A percentile compares a stretch with the other conserved stretches of the same genome.
Evolutionary conservation across 768 basidiomycete genomes (phyloP).

Genomic region (Ramaria sp.): DNA sequence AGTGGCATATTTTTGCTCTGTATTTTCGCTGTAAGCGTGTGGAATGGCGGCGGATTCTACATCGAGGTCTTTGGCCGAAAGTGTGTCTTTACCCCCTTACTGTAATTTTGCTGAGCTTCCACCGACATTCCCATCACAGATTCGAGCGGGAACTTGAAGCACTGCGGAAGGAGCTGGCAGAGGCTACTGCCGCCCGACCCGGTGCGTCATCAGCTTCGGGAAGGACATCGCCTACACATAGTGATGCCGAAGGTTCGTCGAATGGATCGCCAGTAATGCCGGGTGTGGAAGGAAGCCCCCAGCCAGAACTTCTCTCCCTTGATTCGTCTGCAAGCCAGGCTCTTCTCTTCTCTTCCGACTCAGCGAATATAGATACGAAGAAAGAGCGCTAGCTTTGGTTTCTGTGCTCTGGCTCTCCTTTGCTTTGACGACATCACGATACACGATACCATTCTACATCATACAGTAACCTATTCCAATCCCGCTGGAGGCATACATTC

Average conservation of each 20-base stretch:
- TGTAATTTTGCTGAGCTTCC: slow-evolving; percentile 5
- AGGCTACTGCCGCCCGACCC: slow-evolving; percentile 33
- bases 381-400: too few relatives aligned
- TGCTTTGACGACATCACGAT: too few relatives aligned
- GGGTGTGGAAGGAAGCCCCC: slow-evolving; percentile 24
- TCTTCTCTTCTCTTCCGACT: too few relatives aligned
- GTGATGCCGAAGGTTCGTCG: slow-evolving; percentile 18
- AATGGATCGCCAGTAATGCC: slow-evolving; percentile 11
- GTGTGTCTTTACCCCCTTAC: slow-evolving; percentile 36
- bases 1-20: slow-evolving; percentile 66
- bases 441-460: neutral
- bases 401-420: too few relatives aligned
- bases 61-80: slow-evolving; percentile 96
- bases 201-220: slow-evolving; percentile 13
- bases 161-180: slow-evolving; percentile 81
- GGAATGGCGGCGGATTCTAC: slow-evolving; percentile 95
- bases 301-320: slow-evolving; percentile 14
- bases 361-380: too few relatives aligned
- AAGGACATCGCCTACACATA: slow-evolving; percentile 12
- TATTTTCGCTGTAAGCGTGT: slow-evolving; percentile 81
- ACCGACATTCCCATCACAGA: slow-evolving; percentile 29
- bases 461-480: neutral
- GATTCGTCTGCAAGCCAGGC: slow-evolving; percentile 10
- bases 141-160: slow-evolving; percentile 91
- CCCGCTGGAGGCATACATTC: neutral